Base-by-base conservation (phyloP, 83 land plant genomes). In the Isoetes engelmannii region DNA sequence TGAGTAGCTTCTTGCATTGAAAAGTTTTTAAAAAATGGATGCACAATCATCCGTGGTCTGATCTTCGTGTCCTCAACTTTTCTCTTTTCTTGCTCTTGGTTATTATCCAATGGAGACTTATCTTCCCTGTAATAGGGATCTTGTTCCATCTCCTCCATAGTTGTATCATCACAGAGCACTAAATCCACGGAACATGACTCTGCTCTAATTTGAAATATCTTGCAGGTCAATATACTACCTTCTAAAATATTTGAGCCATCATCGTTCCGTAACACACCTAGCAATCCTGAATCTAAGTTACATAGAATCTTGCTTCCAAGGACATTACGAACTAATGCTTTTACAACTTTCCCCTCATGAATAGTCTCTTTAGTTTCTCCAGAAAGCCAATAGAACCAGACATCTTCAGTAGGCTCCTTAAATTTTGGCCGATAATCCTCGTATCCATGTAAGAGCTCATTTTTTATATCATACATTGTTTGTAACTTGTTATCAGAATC, bases 41-140 rank as follows among this genome's bases (percentile, higher is more conserved):
- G 98, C 50, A 87, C 90, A 50, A 93, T 93, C 98, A 90, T 90
- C 69, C 98, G 81, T n/a, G 89, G 86, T 74, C 86, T 93, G 68
- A 93, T 85, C 68, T 87, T 92, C 15, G 81, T 92, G 62, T 85
- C 89, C 67, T 89, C 96, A 74, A 80, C 86, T 49, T 79, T 86
- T 69, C 84, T 89, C 46, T 74, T 70, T 59, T 82, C 84, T 70
- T 85, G 87, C 47, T 89, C 96, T 28, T 28, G 37, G 37, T 28
- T 28, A 28, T 28, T 28, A 28, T 28, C 82, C 43, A 45, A 65
- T 28, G 77, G 84, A 10, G 75, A 69, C 21, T 73, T 68, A 1
- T 62, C 58, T 58, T 85, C 88, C 56, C 79, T 78, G 54, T 69
- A 60, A 72, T 81, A 90, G 6, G 87, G 80, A 77, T 83, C 89